Conservation (phyloP, 2,329 filamentous ascomycete species). For the Myriosclerotinia duriaeana region DNA sequence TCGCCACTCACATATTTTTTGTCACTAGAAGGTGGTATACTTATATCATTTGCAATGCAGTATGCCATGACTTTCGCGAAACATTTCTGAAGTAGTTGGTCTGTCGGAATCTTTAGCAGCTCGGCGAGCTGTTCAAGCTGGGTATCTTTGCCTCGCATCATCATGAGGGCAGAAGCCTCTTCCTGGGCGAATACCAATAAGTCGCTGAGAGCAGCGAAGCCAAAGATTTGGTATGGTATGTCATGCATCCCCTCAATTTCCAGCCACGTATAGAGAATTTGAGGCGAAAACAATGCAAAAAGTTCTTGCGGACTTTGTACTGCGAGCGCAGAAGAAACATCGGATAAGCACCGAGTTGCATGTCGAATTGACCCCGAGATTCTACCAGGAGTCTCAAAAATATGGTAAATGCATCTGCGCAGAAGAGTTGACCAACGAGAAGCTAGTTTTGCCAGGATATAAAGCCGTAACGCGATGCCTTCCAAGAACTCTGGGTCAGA, state of each 20-base stretch:
- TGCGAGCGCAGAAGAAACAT: conserved; percentile 63
- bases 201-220: conserved; percentile 66
- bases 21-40: conserved; percentile 42
- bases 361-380: conserved; percentile 65
- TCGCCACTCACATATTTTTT: conserved; percentile 58
- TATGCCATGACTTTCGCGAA: conserved; percentile 84
- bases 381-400: conserved; percentile 84
- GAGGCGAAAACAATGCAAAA: conserved; percentile 81
- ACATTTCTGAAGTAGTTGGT: conserved; percentile 60
- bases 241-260: conserved; percentile 63
- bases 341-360: conserved; percentile 68
- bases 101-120: conserved; percentile 54
- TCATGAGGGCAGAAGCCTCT: conserved; percentile 75
- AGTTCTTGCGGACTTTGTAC: conserved; percentile 67
- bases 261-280: conserved; percentile 90
- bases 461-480: conserved; percentile 80
- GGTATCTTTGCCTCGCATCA: conserved; percentile 74
- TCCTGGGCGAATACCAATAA: conserved; percentile 70
- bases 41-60: conserved; percentile 73
- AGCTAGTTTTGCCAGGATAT: conserved; percentile 73
- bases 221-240: conserved; percentile 84
- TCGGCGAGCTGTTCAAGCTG: conserved; percentile 60
- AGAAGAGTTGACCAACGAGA: conserved; percentile 83
- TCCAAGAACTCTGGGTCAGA: conserved; percentile 68
- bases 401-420: conserved; percentile 84